phyloP scores from a whole-genome alignment of 176 grass and related monocot species.

The Cenchrus fungigraminus region DNA sequence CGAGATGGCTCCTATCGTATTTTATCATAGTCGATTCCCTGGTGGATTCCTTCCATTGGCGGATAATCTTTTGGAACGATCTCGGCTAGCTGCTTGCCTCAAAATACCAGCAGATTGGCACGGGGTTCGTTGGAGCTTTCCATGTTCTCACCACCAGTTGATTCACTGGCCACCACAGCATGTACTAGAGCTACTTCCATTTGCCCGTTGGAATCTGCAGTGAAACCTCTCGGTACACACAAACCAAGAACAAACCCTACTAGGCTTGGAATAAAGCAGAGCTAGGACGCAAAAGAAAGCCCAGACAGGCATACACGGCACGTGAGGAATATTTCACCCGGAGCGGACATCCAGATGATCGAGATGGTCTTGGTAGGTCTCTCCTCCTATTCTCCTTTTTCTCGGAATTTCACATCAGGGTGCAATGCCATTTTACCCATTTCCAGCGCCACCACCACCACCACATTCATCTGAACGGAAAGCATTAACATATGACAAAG shows the following conservation, averaged over 20 bases:
- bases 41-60: conserved; percentile 46
- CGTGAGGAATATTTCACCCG: background rate
- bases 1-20: no score
- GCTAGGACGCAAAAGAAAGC: background rate
- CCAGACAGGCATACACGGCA: background rate
- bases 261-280: background rate
- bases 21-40: conserved; percentile 9
- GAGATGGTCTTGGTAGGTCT: background rate
- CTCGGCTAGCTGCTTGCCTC: conserved; percentile 15
- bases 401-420: background rate
- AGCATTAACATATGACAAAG: no score
- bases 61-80: conserved; percentile 56
- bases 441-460: no score
- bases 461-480: background rate
- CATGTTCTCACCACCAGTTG: background rate
- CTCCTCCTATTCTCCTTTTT: background rate
- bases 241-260: conserved; percentile 6
- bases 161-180: background rate
- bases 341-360: background rate
- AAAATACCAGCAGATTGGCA: conserved; percentile 35
- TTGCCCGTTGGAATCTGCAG: conserved; percentile 29
- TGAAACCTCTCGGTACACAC: conserved; percentile 2
- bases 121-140: conserved; percentile 20
- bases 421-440: background rate
- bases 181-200: background rate